These are phyloP conservation scores for Kandelia obovata DNA, from an alignment of 345 rosid genomes.

Conservation along the genomic window DNA sequence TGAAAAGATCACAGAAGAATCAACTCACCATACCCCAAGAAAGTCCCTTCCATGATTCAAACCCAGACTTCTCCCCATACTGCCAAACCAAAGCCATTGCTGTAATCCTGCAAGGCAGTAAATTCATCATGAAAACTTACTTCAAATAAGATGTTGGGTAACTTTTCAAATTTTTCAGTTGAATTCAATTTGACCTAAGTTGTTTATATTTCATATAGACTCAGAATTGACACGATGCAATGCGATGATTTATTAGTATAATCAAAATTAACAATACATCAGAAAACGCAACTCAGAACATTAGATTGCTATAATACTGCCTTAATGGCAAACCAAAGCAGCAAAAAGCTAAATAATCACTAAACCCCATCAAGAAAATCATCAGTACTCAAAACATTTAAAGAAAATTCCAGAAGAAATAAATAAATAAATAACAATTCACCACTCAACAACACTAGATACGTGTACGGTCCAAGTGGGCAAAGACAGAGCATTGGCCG, in stretches of 20 bases:
- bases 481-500: slow-evolving; percentile 79
- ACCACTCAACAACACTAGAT: slow-evolving; percentile 93
- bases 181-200: not conserved
- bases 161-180: no score
- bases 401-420: not conserved
- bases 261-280: not conserved
- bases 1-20: slow-evolving; percentile 5
- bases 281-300: not conserved
- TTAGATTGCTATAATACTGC: no score
- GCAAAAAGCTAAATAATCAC: not conserved
- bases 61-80: slow-evolving; percentile 83
- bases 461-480: slow-evolving; percentile 95
- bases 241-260: not conserved
- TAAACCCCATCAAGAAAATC: not conserved
- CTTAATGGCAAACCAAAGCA: no score
- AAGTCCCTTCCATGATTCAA: slow-evolving; percentile 94
- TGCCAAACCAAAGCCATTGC: slow-evolving; percentile 97
- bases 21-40: slow-evolving; percentile 91
- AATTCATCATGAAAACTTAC: not conserved
- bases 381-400: no score
- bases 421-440: slow-evolving; percentile 2
- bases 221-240: not conserved
- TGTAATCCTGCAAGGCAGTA: slow-evolving; percentile 50
- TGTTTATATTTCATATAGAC: not conserved
- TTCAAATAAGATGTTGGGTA: no score